phyloP scores from a whole-genome alignment of 768 basidiomycete species.

The Russula brevipes region DNA sequence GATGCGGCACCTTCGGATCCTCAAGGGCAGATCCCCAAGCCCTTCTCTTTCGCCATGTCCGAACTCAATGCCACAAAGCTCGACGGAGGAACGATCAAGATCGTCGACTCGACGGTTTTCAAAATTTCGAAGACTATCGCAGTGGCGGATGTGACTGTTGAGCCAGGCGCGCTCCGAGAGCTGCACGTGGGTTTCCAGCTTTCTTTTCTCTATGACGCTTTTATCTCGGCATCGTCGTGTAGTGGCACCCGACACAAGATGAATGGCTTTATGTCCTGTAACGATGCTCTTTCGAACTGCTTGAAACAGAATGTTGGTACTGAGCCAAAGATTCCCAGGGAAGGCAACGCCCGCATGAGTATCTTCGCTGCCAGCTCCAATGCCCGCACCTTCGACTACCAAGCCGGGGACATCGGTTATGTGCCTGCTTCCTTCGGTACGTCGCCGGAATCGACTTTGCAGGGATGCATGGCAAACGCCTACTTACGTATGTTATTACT shows the following conservation, averaged over 20 bases:
- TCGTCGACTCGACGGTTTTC: conserved; percentile 49
- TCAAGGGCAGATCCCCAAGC: conserved; percentile 41
- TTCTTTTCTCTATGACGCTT: background rate
- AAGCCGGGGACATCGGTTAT: conserved; percentile 59
- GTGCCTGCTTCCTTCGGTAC: conserved; percentile 54
- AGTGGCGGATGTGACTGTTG: conserved; percentile 53
- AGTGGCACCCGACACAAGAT: conserved; percentile 70
- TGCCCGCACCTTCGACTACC: conserved; percentile 56
- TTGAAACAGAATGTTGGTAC: background rate
- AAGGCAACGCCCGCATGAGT: conserved; percentile 50
- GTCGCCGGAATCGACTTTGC: conserved; percentile 3
- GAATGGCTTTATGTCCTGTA: conserved; percentile 60
- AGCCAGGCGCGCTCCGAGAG: conserved; percentile 55
- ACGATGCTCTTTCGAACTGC: conserved; percentile 14
- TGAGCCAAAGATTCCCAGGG: conserved; percentile 33
- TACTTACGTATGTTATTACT: background rate
- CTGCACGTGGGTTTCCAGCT: conserved; percentile 42
- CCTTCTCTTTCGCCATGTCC: conserved; percentile 47
- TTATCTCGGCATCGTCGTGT: background rate
- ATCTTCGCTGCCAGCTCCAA: conserved; percentile 50
- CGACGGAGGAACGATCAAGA: conserved; percentile 39
- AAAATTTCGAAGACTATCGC: conserved; percentile 47
- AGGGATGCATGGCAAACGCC: no score
- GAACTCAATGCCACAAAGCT: conserved; percentile 41
- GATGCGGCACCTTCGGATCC: conserved; percentile 39